These are phyloP conservation scores for Huntiella decipiens DNA, from an alignment of 2,329 filamentous ascomycete species.

Conservation along the genomic window DNA sequence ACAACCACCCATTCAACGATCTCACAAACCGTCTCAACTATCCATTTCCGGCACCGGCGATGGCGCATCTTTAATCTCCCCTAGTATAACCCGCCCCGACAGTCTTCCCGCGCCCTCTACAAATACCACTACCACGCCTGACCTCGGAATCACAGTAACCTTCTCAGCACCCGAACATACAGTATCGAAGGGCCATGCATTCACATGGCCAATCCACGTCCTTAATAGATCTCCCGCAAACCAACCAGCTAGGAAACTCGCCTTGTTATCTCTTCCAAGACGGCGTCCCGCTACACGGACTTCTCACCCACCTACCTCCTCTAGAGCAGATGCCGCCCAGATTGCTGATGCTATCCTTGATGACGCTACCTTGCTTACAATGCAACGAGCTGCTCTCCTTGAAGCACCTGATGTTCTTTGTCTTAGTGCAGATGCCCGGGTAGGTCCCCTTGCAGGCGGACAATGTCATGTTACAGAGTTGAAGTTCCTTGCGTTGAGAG, in stretches of 20 bases:
- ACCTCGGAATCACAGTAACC: conserved; percentile 57
- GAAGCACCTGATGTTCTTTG: conserved; percentile 53
- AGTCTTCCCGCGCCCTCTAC: conserved; percentile 37
- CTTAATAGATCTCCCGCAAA: conserved; percentile 45
- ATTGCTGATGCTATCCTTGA: conserved; percentile 51
- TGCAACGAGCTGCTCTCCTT: conserved; percentile 45
- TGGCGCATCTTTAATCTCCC: conserved; percentile 33
- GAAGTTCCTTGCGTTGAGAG: conserved; percentile 47
- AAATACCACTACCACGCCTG: conserved; percentile 30
- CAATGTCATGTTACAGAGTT: conserved; percentile 58
- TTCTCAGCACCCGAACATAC: conserved; percentile 41
- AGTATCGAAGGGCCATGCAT: conserved; percentile 44
- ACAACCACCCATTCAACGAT: conserved; percentile 38
- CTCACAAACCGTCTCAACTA: conserved; percentile 43
- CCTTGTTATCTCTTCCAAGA: conserved; percentile 47
- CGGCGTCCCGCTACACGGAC: conserved; percentile 37
- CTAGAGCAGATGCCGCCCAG: conserved; percentile 20
- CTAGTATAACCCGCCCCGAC: conserved; percentile 39
- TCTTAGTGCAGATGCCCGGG: conserved; percentile 52
- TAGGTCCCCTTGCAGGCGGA: conserved; percentile 52
- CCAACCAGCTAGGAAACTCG: conserved; percentile 42
- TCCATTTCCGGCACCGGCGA: conserved; percentile 37
- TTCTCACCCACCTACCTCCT: conserved; percentile 33
- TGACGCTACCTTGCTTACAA: conserved; percentile 50
- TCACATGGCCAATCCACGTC: conserved; percentile 56